Evolutionary conservation across 1,284 basidiomycete genomes (phyloP).

Genomic region (Trichosporon asahii): DNA sequence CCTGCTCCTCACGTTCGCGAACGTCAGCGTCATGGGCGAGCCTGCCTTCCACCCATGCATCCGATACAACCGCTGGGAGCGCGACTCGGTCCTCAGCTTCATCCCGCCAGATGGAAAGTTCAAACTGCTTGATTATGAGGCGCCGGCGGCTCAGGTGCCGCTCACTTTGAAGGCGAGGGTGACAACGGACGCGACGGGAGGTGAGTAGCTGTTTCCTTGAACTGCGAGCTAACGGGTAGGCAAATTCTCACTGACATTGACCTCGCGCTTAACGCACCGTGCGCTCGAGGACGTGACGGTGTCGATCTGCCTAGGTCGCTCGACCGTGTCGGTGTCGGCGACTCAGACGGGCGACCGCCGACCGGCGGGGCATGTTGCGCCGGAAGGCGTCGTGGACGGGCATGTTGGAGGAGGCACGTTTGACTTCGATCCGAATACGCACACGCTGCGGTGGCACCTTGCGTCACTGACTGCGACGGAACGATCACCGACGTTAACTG

Average conservation of each 20-base stretch:
- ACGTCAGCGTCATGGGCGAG: constrained; percentile 69
- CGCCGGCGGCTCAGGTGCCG: constrained; percentile 57
- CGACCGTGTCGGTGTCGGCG: constrained; percentile 57
- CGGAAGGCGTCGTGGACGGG: constrained; percentile 36
- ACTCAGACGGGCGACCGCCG: constrained; percentile 46
- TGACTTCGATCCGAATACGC: constrained; percentile 69
- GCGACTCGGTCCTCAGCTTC: constrained; percentile 78
- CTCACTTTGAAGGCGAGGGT: constrained; percentile 63
- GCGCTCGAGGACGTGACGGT: constrained; percentile 67
- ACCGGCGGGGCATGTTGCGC: constrained; percentile 28
- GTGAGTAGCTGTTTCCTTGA: constrained; percentile 50
- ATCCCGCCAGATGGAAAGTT: constrained; percentile 93
- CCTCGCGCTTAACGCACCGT: constrained; percentile 63
- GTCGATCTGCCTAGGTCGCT: constrained; percentile 70
- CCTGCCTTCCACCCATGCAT: constrained; percentile 84
- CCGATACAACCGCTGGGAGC: constrained; percentile 75
- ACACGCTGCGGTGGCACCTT: constrained; percentile 70
- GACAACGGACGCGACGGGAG: constrained; percentile 62
- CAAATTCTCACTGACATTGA: constrained; percentile 66
- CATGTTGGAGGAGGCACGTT: constrained; percentile 64
- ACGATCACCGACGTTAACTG: constrained; percentile 66
- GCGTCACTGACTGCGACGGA: constrained; percentile 65
- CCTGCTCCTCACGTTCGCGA: constrained; percentile 72
- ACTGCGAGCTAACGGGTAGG: constrained; percentile 54
- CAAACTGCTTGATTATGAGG: constrained; percentile 76